Conservation (phyloP, 352 stramenopile species). For the Peronospora destructor region DNA sequence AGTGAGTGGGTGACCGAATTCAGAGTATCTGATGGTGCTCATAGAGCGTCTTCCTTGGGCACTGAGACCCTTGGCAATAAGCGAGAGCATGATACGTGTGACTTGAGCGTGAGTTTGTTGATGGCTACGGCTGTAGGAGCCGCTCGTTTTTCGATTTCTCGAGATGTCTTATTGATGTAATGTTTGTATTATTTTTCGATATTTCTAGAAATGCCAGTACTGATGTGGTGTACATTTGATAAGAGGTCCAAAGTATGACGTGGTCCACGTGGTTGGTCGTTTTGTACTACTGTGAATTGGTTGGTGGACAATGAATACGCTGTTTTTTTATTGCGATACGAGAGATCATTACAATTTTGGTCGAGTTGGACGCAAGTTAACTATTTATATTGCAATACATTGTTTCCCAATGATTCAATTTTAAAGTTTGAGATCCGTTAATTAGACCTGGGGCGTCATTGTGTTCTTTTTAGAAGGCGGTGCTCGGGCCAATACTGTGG, state of each 20-base stretch:
- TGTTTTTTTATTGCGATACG: too few relatives aligned
- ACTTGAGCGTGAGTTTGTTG: not conserved
- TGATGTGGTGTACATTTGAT: too few relatives aligned
- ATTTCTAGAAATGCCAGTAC: too few relatives aligned
- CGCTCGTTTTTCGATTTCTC: too few relatives aligned
- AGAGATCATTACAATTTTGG: not conserved
- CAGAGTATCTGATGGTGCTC: constrained; percentile 66
- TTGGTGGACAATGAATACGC: too few relatives aligned
- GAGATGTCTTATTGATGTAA: too few relatives aligned
- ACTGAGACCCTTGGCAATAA: constrained; percentile 47
- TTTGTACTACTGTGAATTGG: constrained; percentile 3
- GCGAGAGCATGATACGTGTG: constrained; percentile 42
- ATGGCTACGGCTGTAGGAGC: too few relatives aligned
- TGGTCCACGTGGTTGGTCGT: not conserved
- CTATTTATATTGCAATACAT: not conserved
- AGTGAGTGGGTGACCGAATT: constrained; percentile 61
- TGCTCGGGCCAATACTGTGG: constrained; percentile 52
- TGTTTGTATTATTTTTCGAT: too few relatives aligned
- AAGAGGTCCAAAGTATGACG: not conserved
- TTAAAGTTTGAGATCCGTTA: constrained; percentile 85
- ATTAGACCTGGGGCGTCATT: constrained; percentile 36
- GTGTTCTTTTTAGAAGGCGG: constrained; percentile 9
- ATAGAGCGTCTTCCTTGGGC: constrained; percentile 50
- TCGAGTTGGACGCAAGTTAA: not conserved
- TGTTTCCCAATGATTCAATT: constrained; percentile 58